Conservation (phyloP, 768 basidiomycete genomes). For the Boletus bicolor region DNA sequence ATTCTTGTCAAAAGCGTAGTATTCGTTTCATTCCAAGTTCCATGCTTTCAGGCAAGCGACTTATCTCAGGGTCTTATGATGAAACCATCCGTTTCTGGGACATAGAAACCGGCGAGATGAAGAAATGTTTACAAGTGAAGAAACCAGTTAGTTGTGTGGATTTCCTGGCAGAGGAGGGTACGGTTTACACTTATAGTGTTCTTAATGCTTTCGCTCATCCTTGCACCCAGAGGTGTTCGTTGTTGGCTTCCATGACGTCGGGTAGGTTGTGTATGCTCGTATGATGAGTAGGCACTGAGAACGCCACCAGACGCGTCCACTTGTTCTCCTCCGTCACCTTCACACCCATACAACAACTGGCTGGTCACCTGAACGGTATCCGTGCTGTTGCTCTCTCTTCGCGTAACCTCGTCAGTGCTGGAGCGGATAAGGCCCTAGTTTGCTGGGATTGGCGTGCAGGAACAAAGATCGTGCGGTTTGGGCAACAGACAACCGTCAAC, state of each 20-base stretch:
- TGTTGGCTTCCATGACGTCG: slow-evolving; percentile 90
- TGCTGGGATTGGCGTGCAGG: slow-evolving; percentile 92
- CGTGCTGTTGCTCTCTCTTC: slow-evolving; percentile 85
- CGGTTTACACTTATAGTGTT: slow-evolving; percentile 10
- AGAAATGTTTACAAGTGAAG: slow-evolving; percentile 79
- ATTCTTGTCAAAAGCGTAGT: background rate
- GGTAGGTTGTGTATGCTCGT: slow-evolving; percentile 45
- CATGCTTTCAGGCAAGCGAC: slow-evolving; percentile 51
- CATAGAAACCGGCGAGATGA: slow-evolving; percentile 60
- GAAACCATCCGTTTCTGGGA: slow-evolving; percentile 95
- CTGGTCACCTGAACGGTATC: slow-evolving; percentile 86
- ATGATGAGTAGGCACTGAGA: slow-evolving; percentile 2
- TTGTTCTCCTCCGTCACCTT: slow-evolving; percentile 85
- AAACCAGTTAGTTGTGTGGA: slow-evolving; percentile 91
- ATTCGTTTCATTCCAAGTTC: background rate
- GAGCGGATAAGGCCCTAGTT: slow-evolving; percentile 69
- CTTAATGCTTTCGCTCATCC: slow-evolving; percentile 3
- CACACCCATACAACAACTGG: slow-evolving; percentile 77
- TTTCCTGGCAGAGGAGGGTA: slow-evolving; percentile 77
- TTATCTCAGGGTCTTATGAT: slow-evolving; percentile 90
- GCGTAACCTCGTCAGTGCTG: slow-evolving; percentile 81
- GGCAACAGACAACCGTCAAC: slow-evolving; percentile 90
- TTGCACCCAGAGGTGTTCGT: slow-evolving; percentile 71
- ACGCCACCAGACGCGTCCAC: slow-evolving; percentile 65
- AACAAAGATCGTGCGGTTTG: slow-evolving; percentile 85